Percentiles rank a stretch among this genome's conserved stretches.
Evolutionary conservation across 768 basidiomycete genomes (phyloP).

Genomic region (Trametes cinnabarina): DNA sequence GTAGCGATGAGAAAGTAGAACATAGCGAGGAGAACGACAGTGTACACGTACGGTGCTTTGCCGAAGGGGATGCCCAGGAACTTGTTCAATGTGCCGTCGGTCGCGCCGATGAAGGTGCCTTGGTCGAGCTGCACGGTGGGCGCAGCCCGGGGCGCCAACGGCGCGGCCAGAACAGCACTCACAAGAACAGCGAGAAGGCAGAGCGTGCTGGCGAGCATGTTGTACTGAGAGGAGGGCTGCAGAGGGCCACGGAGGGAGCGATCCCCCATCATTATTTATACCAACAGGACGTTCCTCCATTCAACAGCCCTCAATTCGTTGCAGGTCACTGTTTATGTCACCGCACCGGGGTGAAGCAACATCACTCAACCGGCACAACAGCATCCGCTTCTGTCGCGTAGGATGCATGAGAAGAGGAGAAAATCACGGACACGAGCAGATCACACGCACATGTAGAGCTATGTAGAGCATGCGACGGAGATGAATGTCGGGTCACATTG

Average conservation of each 20-base stretch:
- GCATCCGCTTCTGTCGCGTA: not conserved
- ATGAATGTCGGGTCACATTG: slow-evolving; percentile 16
- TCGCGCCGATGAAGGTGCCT: slow-evolving; percentile 17
- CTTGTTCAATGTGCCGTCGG: slow-evolving; percentile 8
- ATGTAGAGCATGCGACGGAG: slow-evolving; percentile 3
- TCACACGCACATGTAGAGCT: slow-evolving; percentile 8
- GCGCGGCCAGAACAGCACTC: slow-evolving; percentile 4
- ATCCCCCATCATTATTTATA: no score
- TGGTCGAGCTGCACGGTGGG: slow-evolving; percentile 16
- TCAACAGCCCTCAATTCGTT: not conserved
- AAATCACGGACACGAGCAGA: slow-evolving; percentile 5
- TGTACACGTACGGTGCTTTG: slow-evolving; percentile 15
- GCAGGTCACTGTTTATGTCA: not conserved
- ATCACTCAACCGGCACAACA: not conserved
- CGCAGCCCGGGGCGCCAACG: slow-evolving; percentile 1
- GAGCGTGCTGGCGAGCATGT: slow-evolving; percentile 9
- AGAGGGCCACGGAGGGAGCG: no score
- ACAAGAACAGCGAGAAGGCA: slow-evolving; percentile 4
- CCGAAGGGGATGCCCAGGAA: slow-evolving; percentile 21
- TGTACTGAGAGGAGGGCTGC: not conserved
- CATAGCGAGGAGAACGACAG: not conserved
- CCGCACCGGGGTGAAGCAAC: not conserved
- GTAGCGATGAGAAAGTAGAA: not conserved
- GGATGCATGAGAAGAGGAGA: not conserved
- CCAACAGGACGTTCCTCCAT: not conserved